Evolutionary conservation across 148 eudicot species (phyloP), one percentile per base, ranked within the genome.

Genomic region (Silene uniflora): DNA sequence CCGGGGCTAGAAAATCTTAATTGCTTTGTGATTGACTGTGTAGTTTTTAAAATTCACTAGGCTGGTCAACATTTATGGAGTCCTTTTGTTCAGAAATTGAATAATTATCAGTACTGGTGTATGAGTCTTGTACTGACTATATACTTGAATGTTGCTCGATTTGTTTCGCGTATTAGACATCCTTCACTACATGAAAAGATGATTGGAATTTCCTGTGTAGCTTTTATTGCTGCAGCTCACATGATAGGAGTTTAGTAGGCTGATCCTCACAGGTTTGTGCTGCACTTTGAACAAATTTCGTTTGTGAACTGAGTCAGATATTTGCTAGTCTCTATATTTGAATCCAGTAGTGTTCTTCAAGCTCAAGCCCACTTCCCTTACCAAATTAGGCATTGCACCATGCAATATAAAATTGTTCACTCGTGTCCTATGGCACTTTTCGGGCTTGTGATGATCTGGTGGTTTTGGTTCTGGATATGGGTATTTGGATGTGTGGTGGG

Each of bases 1-100:
- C 59, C 24, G 10, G 18, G 21, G 70, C 63, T 77, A 54, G 16
- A 64, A 49, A 61, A 23, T 69, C 22, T 52, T 63, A 75, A 67
- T 52, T 69, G 64, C 66, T 47, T 39, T 35, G 0, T 32, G n/a
- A 49, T 29, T 35, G 47, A 66, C 68, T 17, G 35, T 32, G 70
- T 66, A 66, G 47, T 6, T 12, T 35, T 66, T 66, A 68, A 42
- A 14, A 42, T 42, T 44, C 55, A 55, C 24, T 9, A n/a, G 71
- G 54, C 24, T 11, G 19, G 25, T 68, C 25, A 42, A 19, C 14
- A 12, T 68, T 32, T 27, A 27, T 23, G 32, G 16, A 42, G 72
- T 13, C n/a, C 21, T 47, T 2, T 3, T 0, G 4, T 21, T 69
- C 14, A 13, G 58, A 69, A 35, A 29, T 55, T 5, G 46, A 16